Evolutionary conservation across 108 stramenopile species (phyloP), one percentile per base, ranked within the genome.

Genomic region (Skeletonema costatum): DNA sequence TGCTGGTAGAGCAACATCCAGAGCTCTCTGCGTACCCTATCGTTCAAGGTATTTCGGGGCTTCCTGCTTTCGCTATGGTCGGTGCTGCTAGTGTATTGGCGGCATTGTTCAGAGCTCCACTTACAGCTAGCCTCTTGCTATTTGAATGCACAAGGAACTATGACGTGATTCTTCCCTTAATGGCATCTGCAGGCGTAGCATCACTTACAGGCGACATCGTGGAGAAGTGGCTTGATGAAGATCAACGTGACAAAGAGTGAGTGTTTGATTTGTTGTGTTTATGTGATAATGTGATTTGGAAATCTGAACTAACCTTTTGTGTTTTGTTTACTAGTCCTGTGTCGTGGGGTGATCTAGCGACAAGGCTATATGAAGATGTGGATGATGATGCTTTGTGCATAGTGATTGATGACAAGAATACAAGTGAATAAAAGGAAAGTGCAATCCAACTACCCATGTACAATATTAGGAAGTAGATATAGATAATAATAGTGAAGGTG

Each of bases 131-230:
- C 17, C 66, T 94, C 25, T 81, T 98, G 29, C 69, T 96, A 32
- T 98, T 98, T 77, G 97, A 98, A 83, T 82, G 96, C 53, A 96
- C 97, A 59, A 82, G 93, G 39, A 89, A 97, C 71, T 97, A 98
- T 76, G 95, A 98, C 69, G 93, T 98, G 10, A 81, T 98, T 31
- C 64, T 98, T 10, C 92, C 93, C 0, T 66, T 92, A 5, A 83
- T 93, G 84, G 95, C 93, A 8, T 87, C 84, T 78, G 94, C 94
- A 10, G 94, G 92, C 29, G 80, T 81, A 3, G 80, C 80, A 35
- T 75, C 74, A 14, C 64, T 81, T 19, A 81, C 80, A 16, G 80
- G 69, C 2, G 80, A 81, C 32, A 66, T 81, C 41, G 74, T 81
- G 7, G 80, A 81, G 64, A 81, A 81, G 53, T 81, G 80, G 80